Conservation (phyloP, 345 rosid genomes). For the Conringia planisiliqua region DNA sequence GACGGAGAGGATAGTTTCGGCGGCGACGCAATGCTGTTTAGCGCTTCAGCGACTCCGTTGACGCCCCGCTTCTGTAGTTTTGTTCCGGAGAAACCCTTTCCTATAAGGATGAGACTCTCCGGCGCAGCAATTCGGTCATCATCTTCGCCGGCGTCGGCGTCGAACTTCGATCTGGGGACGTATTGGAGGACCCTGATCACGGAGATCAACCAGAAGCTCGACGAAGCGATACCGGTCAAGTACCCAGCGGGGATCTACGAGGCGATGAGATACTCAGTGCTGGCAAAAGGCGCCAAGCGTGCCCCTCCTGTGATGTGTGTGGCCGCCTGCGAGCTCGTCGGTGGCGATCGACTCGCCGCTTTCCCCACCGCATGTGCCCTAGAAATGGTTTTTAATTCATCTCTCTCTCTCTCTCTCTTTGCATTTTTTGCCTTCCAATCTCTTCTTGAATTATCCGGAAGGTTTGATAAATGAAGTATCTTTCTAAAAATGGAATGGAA, state of each 20-base stretch:
- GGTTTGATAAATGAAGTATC: background rate
- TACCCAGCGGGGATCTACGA: conserved; percentile 76
- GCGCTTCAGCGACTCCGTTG: conserved; percentile 31
- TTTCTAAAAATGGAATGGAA: too few relatives aligned
- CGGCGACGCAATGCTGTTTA: conserved; percentile 35
- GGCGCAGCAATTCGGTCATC: conserved; percentile 37
- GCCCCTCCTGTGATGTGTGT: conserved; percentile 97
- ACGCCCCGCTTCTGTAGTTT: conserved; percentile 12
- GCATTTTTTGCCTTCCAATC: too few relatives aligned
- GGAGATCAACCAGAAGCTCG: conserved; percentile 74
- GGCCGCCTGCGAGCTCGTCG: conserved; percentile 86
- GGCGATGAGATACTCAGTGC: conserved; percentile 91
- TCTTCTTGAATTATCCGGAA: too few relatives aligned
- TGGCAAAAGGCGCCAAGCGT: conserved; percentile 79
- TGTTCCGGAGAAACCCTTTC: conserved; percentile 17
- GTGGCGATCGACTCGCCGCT: conserved; percentile 71
- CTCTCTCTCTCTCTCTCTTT: background rate
- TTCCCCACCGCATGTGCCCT: conserved; percentile 98
- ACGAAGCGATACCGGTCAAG: conserved; percentile 64
- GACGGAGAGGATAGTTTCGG: background rate
- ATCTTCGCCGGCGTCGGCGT: conserved; percentile 21
- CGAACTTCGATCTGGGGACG: conserved; percentile 68
- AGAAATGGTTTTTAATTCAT: conserved; percentile 63
- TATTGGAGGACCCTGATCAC: conserved; percentile 66
- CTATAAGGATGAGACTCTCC: background rate